Percentiles rank a stretch among this genome's conserved stretches.
Evolutionary conservation across 2,329 filamentous ascomycete species (phyloP).

Genomic region (Pyricularia sp.): DNA sequence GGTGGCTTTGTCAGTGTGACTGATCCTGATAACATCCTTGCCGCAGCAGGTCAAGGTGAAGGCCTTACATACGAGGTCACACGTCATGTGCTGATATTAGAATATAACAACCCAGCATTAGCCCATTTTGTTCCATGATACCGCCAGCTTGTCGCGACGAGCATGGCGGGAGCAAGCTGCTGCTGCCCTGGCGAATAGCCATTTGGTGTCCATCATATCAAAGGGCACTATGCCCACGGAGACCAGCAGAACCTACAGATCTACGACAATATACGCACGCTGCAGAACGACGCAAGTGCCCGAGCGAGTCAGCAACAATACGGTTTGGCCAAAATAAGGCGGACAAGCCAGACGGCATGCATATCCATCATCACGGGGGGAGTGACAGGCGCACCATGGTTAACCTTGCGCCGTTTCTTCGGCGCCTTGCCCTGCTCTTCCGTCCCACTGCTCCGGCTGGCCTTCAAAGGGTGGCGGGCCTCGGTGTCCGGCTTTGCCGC

Average conservation of each 20-base stretch:
- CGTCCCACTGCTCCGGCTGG: slow-evolving; percentile 2
- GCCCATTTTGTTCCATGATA: neutral
- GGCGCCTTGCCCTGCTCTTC: slow-evolving; percentile 41
- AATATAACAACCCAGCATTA: neutral
- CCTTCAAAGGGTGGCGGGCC: neutral
- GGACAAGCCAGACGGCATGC: slow-evolving; percentile 6
- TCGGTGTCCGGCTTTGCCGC: slow-evolving; percentile 11
- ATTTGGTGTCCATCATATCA: neutral
- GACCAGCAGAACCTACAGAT: slow-evolving; percentile 56
- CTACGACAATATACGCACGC: slow-evolving; percentile 81
- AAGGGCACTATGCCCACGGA: slow-evolving; percentile 8
- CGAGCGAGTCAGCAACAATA: slow-evolving; percentile 8
- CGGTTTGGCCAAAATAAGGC: slow-evolving; percentile 12
- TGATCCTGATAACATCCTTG: neutral
- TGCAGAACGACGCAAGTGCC: slow-evolving; percentile 30
- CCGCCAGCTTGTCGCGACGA: neutral
- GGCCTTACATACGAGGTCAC: slow-evolving; percentile 63
- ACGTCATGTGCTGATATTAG: slow-evolving; percentile 66
- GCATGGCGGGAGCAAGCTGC: neutral
- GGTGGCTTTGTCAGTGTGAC: neutral
- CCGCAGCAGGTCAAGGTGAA: slow-evolving; percentile 5
- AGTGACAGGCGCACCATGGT: slow-evolving; percentile 53
- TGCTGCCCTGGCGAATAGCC: neutral
- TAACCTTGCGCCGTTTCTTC: slow-evolving; percentile 80
- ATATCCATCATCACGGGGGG: slow-evolving; percentile 7